These are phyloP conservation scores for Hyaloscypha finlandica DNA, from an alignment of 495 filamentous ascomycete genomes.

Conservation along the genomic window DNA sequence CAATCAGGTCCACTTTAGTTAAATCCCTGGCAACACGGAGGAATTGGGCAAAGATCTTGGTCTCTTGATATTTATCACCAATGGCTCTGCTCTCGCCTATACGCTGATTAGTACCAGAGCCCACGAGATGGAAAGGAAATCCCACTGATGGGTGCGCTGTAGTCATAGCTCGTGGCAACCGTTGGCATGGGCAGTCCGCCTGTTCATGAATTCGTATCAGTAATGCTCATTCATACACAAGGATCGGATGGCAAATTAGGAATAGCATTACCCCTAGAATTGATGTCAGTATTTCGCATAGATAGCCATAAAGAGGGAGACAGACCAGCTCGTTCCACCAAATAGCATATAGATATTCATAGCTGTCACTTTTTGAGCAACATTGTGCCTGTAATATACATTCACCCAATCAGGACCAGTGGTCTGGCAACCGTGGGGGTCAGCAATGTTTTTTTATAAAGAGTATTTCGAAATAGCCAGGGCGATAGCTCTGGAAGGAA, in stretches of 20 bases:
- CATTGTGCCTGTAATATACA: neutral
- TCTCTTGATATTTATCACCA: slow-evolving; percentile 60
- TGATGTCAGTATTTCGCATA: neutral
- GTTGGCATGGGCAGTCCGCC: slow-evolving; percentile 34
- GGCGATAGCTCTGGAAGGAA: too few species aligned
- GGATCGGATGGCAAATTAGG: neutral
- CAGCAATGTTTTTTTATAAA: too few species aligned
- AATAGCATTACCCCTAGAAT: neutral
- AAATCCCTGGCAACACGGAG: slow-evolving; percentile 55
- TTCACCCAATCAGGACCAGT: neutral
- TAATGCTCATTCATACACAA: neutral
- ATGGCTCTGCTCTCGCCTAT: slow-evolving; percentile 46
- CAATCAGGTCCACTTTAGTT: slow-evolving; percentile 47
- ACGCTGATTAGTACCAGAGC: neutral
- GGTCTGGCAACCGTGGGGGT: neutral
- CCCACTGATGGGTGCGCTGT: slow-evolving; percentile 51
- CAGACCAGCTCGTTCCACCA: slow-evolving; percentile 57
- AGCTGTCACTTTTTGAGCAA: slow-evolving; percentile 36
- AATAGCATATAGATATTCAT: slow-evolving; percentile 55
- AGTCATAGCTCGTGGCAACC: slow-evolving; percentile 58
- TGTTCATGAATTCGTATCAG: neutral
- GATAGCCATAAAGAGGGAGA: neutral
- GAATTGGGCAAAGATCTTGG: slow-evolving; percentile 59
- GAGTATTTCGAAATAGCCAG: too few species aligned
- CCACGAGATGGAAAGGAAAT: neutral